Evolutionary conservation across 2,329 filamentous ascomycete species (phyloP).

Genomic region (Xylariomycetidae sp.): DNA sequence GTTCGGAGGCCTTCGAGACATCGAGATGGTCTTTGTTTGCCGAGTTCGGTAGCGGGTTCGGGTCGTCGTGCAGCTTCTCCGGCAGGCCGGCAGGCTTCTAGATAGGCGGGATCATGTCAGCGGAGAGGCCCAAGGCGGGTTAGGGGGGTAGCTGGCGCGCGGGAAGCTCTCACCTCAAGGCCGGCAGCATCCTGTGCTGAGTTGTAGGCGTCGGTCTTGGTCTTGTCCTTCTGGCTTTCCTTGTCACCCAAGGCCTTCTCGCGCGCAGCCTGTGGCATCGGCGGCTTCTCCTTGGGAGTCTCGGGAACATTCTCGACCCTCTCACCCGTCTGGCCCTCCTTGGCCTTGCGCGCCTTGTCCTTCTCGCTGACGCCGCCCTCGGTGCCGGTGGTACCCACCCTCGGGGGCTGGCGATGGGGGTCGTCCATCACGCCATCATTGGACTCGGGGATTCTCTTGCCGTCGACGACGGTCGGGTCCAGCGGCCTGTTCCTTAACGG

Average conservation of each 20-base stretch:
- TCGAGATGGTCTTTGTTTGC: constrained; percentile 60
- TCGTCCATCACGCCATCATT: constrained; percentile 93
- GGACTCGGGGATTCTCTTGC: constrained; percentile 54
- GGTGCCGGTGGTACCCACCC: constrained; percentile 80
- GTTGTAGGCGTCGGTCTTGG: constrained; percentile 35
- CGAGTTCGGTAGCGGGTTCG: constrained; percentile 62
- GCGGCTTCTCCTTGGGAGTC: constrained; percentile 78
- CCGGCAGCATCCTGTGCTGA: constrained; percentile 36
- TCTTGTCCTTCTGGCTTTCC: constrained; percentile 35
- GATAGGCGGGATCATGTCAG: constrained; percentile 12
- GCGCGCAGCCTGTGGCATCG: constrained; percentile 74
- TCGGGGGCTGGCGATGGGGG: constrained; percentile 66
- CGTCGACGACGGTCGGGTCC: constrained; percentile 50
- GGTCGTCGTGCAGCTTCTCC: constrained; percentile 67
- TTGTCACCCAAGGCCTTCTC: constrained; percentile 51
- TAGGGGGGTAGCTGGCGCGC: not conserved
- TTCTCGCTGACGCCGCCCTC: constrained; percentile 88
- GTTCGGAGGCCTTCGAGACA: constrained; percentile 35
- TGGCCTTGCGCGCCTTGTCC: constrained; percentile 64
- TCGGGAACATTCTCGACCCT: constrained; percentile 71
- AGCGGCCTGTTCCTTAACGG: constrained; percentile 43
- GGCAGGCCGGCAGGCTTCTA: constrained; percentile 81
- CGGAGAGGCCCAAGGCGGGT: not conserved
- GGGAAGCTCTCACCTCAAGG: constrained; percentile 54
- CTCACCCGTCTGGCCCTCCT: constrained; percentile 59